phyloP scores from a whole-genome alignment of 768 basidiomycete genomes.

The Macrolepiota albuminosa region DNA sequence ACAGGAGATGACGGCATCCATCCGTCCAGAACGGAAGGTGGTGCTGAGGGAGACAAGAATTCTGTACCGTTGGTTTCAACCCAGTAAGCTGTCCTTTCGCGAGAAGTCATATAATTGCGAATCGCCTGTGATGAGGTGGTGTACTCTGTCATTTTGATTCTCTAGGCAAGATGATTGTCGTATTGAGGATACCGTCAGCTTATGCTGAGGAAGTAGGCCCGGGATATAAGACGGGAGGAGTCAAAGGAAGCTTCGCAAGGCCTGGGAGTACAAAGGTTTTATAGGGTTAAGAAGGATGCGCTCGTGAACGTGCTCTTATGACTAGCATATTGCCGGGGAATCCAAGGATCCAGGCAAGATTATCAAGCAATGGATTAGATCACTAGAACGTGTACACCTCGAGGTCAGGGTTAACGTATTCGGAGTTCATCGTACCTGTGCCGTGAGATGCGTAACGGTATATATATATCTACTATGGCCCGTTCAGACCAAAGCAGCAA shows the following conservation, averaged over 20 bases:
- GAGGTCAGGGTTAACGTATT: slow-evolving; percentile 23
- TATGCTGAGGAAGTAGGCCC: slow-evolving; percentile 4
- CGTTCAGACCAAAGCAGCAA: not conserved
- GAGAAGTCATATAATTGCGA: slow-evolving; percentile 52
- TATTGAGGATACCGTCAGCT: slow-evolving; percentile 11
- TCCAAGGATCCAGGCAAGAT: slow-evolving; percentile 27
- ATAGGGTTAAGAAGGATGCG: slow-evolving; percentile 24
- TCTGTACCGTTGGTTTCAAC: slow-evolving; percentile 38
- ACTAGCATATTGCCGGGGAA: slow-evolving; percentile 28
- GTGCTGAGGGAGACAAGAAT: slow-evolving; percentile 55
- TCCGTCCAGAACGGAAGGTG: slow-evolving; percentile 48
- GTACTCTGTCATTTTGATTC: slow-evolving; percentile 56
- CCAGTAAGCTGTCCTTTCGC: slow-evolving; percentile 64
- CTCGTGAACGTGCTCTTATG: slow-evolving; percentile 16
- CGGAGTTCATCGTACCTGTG: slow-evolving; percentile 15
- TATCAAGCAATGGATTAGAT: slow-evolving; percentile 35
- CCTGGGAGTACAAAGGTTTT: slow-evolving; percentile 27
- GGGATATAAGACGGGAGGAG: slow-evolving; percentile 17
- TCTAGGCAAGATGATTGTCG: slow-evolving; percentile 2
- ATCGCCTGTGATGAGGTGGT: slow-evolving; percentile 54
- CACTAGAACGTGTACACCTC: slow-evolving; percentile 43
- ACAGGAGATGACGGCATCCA: slow-evolving; percentile 35
- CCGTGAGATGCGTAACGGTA: slow-evolving; percentile 14
- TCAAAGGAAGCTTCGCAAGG: slow-evolving; percentile 20
- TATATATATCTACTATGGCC: not conserved